Evolutionary conservation across 1,284 basidiomycete genomes (phyloP), one percentile per base, ranked within the genome.

Genomic region (Moesziomyces sp.): DNA sequence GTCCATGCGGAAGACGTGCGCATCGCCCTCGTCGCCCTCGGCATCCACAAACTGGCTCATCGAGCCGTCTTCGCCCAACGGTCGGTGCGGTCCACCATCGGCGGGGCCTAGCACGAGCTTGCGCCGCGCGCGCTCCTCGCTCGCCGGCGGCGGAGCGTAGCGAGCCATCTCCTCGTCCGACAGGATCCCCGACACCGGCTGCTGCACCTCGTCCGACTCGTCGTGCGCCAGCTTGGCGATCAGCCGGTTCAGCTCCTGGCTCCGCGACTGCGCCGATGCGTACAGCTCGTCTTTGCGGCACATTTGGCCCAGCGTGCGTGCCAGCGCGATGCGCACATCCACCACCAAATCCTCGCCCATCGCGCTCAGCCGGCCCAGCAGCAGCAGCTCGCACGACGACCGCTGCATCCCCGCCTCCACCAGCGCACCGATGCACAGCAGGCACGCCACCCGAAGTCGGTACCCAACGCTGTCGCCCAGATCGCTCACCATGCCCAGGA

Each of bases 291-390:
- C 68, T 35, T 60, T 62, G 46, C 67, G 56, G 42, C 72, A 88
- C 51, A 91, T 84, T 45, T 85, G 83, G 42, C 88, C 88, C 21
- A 90, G 85, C 33, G 92, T 86, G 46, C 92, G 88, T 14, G 94
- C 91, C 1, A 95, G 87, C 8, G 90, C 91, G 61, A 97, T 93
- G 45, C 94, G 89, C 48, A 98, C 93, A 77, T 94, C 94, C 51
- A 93, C 87, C 24, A 97, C 89, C n/a, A 81, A 83, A 64, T 82
- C 82, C 81, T 96, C 93, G 16, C 89, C 88, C 49, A 97, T 87
- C 49, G 83, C 80, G 33, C 86, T 85, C 13, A 97, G 85, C 16
- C 87, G 85, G 49, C 87, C 85, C 83, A 93, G 88, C 68, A 91
- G 88, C 46, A 87, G 85, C 58, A 89, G 87, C 79, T 91, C 89